Conservation (phyloP, 225 moss, liverwort and hornwort genomes). For the Physcomitrellopsis africana region DNA sequence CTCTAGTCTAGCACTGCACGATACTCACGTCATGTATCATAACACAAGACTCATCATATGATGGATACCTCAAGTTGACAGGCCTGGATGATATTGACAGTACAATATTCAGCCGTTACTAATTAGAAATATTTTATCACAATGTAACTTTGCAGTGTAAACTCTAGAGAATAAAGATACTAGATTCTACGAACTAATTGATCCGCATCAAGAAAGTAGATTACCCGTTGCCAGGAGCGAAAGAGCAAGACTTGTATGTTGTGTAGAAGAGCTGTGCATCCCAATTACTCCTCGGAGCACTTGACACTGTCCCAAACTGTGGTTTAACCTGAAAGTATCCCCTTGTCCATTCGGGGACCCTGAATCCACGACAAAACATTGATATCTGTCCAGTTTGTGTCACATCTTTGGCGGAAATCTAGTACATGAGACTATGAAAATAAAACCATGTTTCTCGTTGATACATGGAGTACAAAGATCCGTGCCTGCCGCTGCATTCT, state of each 20-base stretch:
- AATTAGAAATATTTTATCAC: too few species aligned
- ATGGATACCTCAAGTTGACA: too few species aligned
- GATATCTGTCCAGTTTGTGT: background rate
- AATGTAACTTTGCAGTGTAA: too few species aligned
- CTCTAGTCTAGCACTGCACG: too few species aligned
- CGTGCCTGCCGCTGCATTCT: conserved; percentile 16
- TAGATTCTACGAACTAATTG: background rate
- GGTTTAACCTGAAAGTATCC: conserved; percentile 43
- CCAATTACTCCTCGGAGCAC: conserved; percentile 14
- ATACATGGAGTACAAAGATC: background rate
- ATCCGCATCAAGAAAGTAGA: background rate
- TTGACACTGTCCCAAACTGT: background rate
- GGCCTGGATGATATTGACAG: too few species aligned
- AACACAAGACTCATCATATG: too few species aligned
- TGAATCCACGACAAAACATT: conserved; percentile 23
- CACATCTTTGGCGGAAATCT: too few species aligned
- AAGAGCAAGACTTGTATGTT: conserved; percentile 46
- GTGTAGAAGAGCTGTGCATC: conserved; percentile 51
- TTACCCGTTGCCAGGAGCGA: conserved; percentile 50
- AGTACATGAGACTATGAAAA: too few species aligned
- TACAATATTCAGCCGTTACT: too few species aligned
- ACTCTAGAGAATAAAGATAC: background rate
- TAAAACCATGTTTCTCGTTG: too few species aligned
- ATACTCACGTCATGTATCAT: too few species aligned
- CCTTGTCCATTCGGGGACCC: conserved; percentile 47